Base-by-base conservation (phyloP, 768 basidiomycete genomes). In the Basidioascus undulatus region DNA sequence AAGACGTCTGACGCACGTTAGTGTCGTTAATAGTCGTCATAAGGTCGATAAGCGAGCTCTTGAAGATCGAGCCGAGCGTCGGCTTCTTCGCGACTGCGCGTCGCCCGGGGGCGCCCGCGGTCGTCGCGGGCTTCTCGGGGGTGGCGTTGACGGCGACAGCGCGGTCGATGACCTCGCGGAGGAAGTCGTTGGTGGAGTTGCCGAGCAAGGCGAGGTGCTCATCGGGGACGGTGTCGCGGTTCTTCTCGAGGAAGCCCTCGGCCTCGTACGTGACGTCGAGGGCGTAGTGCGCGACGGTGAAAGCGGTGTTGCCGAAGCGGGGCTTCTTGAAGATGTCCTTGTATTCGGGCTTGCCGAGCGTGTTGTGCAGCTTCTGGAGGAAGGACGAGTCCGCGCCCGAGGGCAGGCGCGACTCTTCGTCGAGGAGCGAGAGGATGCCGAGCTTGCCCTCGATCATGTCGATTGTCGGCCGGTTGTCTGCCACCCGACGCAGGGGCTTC, bases 11-110 rank as follows among this genome's bases (percentile, higher is more conserved):
- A n/a, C n/a, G n/a, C 1, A 94, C 92, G 52, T 98, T 94, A 11
- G 92, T 98, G 44, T 81, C 76, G 52, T 81, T 77, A 48, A 98
- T 75, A 0, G 92, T 98, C 28, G 92, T 86, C 89, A 98, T 98
- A 33, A 98, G 64, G 36, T 72, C 76, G 55, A 80, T 76, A 39
- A 98, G 62, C 0, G 87, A 94, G 2, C 77, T 72, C 57, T 98
- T 98, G 69, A 98, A 98, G 56, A 98, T 98, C 6, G 82, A 87
- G 20, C 89, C 92, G 48, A 96, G 78, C 0, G 92, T 98, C 1
- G 87, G 92, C 56, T 98, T 98, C 59, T 66, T 74, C n/a, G 69
- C 43, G 38, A 9, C 23, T 53, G 51, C 19, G 53, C 49, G 7
- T 46, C 51, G 30, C 48, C 36, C 36, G 54, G 53, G 12, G 45